phyloP scores from a whole-genome alignment of 208 protist species.

The Trypanosomatidae sp. region DNA sequence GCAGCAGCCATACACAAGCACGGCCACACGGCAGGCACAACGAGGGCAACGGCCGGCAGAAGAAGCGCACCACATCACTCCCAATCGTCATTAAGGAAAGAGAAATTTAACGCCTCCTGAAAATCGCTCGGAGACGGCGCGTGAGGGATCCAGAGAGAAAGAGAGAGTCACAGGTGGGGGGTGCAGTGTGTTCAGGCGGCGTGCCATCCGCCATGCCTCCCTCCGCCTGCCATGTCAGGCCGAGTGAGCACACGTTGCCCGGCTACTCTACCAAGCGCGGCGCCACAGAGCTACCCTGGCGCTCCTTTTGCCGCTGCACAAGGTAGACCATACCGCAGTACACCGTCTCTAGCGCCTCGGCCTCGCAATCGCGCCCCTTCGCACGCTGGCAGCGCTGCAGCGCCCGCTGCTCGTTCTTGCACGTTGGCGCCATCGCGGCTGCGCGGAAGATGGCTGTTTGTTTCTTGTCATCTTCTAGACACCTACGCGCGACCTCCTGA shows the following conservation, averaged over 20 bases:
- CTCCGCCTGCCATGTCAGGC: neutral
- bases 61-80: neutral
- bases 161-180: neutral
- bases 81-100: neutral
- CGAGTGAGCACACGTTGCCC: neutral
- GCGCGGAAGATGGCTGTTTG: conserved; percentile 73
- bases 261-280: conserved; percentile 7
- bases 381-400: conserved; percentile 54
- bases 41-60: neutral
- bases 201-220: neutral
- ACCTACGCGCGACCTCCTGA: conserved; percentile 56
- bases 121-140: neutral
- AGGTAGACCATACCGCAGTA: conserved; percentile 88
- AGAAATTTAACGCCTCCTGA: neutral
- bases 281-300: conserved; percentile 2
- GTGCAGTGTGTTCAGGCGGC: neutral
- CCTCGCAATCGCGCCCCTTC: conserved; percentile 65
- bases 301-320: conserved; percentile 61
- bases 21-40: neutral
- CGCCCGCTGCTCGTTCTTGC: conserved; percentile 55
- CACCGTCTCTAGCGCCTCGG: conserved; percentile 75
- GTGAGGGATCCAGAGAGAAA: neutral
- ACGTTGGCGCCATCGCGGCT: conserved; percentile 56
- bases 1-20: neutral
- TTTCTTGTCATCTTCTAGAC: conserved; percentile 81